Evolutionary conservation across 164 flowering plant genomes (phyloP).

Genomic region (Macadamia tetraphylla): DNA sequence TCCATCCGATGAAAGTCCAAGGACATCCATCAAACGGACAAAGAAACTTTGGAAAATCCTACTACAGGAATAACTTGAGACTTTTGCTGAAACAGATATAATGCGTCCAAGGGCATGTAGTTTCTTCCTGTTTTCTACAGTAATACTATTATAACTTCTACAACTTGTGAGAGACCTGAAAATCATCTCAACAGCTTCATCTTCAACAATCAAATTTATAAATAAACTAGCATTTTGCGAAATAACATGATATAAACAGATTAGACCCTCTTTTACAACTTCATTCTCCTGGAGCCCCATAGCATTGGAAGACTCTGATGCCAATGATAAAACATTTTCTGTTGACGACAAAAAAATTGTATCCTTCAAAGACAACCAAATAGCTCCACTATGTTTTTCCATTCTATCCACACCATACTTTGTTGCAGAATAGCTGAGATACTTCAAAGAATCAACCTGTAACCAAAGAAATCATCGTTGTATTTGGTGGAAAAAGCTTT

Average conservation of each 20-base stretch:
- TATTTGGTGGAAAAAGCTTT: background rate
- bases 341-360: conserved; percentile 24
- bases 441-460: conserved; percentile 87
- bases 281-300: conserved; percentile 43
- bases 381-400: conserved; percentile 49
- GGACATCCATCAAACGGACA: conserved; percentile 38
- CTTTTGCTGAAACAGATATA: conserved; percentile 46
- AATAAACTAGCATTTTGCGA: conserved; percentile 34
- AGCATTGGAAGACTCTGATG: conserved; percentile 32
- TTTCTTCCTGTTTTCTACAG: conserved; percentile 46
- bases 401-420: conserved; percentile 70
- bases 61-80: conserved; percentile 54
- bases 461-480: conserved; percentile 8
- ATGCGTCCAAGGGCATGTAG: conserved; percentile 50
- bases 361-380: conserved; percentile 74
- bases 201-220: conserved; percentile 43
- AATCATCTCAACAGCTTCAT: conserved; percentile 47
- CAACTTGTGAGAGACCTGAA: conserved; percentile 33
- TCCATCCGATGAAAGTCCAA: conserved; percentile 25
- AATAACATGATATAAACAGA: conserved; percentile 46
- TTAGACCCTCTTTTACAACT: conserved; percentile 49
- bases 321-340: conserved; percentile 26
- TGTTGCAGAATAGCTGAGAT: conserved; percentile 48
- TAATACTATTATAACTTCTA: conserved; percentile 25
- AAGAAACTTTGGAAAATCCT: conserved; percentile 39